A percentile compares a stretch with the other conserved stretches of the same genome.
Evolutionary conservation across 805 yeast species (phyloP).

Genomic region (Lipomyces anomalus): DNA sequence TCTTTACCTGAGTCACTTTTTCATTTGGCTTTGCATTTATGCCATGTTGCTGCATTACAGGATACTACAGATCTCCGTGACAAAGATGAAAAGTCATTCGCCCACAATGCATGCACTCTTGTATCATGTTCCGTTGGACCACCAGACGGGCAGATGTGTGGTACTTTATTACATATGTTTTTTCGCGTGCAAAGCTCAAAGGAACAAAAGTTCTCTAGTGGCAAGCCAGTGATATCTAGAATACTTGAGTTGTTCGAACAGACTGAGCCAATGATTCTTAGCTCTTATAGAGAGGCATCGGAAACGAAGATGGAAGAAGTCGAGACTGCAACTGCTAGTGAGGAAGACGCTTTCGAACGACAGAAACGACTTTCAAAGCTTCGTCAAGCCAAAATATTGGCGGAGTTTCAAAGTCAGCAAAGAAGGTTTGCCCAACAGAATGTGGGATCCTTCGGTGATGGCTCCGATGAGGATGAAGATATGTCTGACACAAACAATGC

Average conservation of each 20-base stretch:
- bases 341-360: slow-evolving; percentile 36
- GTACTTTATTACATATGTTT: slow-evolving; percentile 17
- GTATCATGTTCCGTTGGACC: slow-evolving; percentile 6
- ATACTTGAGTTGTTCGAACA: slow-evolving; percentile 19
- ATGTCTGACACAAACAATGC: slow-evolving; percentile 7
- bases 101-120: slow-evolving; percentile 9
- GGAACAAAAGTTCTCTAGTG: slow-evolving; percentile 3
- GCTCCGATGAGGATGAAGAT: slow-evolving; percentile 37
- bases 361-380: slow-evolving; percentile 66
- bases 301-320: slow-evolving; percentile 2
- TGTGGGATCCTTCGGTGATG: slow-evolving; percentile 31
- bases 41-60: slow-evolving; percentile 54
- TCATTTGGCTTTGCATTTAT: slow-evolving; percentile 56
- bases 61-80: slow-evolving; percentile 34
- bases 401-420: slow-evolving; percentile 76
- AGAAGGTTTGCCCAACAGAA: slow-evolving; percentile 60
- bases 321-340: background rate
- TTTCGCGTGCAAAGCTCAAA: slow-evolving; percentile 1
- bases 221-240: slow-evolving; percentile 16
- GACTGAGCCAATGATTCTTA: slow-evolving; percentile 17
- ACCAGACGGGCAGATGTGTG: slow-evolving; percentile 6
- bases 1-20: slow-evolving; percentile 51
- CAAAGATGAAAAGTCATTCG: slow-evolving; percentile 8
- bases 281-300: slow-evolving; percentile 23
- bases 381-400: slow-evolving; percentile 65